phyloP scores from a whole-genome alignment of 2,329 filamentous ascomycete genomes.

The Alternaria conjuncta region DNA sequence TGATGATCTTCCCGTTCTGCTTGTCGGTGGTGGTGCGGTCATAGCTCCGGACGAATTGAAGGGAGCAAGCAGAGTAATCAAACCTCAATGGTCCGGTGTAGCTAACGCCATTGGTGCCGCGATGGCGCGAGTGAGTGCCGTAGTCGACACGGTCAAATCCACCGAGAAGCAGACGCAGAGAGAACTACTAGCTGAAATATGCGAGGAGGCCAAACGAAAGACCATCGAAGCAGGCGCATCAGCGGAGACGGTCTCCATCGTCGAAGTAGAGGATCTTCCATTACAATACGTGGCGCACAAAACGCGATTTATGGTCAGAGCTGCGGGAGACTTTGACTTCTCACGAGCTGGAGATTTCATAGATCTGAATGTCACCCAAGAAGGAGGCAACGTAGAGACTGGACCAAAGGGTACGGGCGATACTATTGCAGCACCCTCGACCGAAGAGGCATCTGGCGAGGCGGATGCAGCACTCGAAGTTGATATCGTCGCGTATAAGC shows the following conservation, averaged over 20 bases:
- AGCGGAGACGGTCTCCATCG: conserved; percentile 38
- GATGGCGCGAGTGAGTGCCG: conserved; percentile 62
- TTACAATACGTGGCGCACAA: conserved; percentile 63
- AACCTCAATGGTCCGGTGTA: conserved; percentile 63
- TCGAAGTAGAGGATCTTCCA: conserved; percentile 57
- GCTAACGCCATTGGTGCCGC: conserved; percentile 72
- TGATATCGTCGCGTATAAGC: conserved; percentile 49
- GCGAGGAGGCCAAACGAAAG: conserved; percentile 47
- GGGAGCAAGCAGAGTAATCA: conserved; percentile 64
- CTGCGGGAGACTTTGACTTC: conserved; percentile 60
- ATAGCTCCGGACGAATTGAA: conserved; percentile 62
- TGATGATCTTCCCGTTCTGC: conserved; percentile 64
- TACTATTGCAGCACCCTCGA: conserved; percentile 19
- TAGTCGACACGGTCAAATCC: conserved; percentile 51
- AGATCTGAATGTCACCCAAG: conserved; percentile 29
- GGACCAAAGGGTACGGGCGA: conserved; percentile 7
- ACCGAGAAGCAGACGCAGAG: conserved; percentile 44
- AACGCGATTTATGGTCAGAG: conserved; percentile 59
- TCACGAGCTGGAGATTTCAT: conserved; percentile 38
- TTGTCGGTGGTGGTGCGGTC: conserved; percentile 69
- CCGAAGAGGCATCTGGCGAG: conserved; percentile 21
- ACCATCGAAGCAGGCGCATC: conserved; percentile 49
- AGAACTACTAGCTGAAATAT: conserved; percentile 46
- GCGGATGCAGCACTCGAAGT: conserved; percentile 23
- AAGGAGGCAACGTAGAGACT: conserved; percentile 18